phyloP scores from a whole-genome alignment of 805 yeast genomes.

The Spathaspora boniae region DNA sequence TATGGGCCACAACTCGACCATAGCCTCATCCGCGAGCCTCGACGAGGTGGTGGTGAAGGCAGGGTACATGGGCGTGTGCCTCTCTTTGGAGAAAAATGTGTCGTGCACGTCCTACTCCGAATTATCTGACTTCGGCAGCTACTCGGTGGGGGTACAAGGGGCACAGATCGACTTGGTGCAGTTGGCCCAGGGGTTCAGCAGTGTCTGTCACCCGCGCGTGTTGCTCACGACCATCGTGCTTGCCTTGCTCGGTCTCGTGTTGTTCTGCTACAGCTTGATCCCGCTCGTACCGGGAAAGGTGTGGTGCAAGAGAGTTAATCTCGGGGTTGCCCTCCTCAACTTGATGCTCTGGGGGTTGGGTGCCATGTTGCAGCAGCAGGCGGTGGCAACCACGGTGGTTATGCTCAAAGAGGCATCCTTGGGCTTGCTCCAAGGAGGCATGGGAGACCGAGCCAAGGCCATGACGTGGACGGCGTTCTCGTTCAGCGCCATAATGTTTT shows the following conservation, averaged over 20 bases:
- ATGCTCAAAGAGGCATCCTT: conserved; percentile 50
- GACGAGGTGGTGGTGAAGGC: conserved; percentile 44
- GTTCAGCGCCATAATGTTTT: conserved; percentile 39
- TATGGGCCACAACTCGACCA: conserved; percentile 3
- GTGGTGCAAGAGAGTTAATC: conserved; percentile 12
- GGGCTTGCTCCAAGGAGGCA: conserved; percentile 40
- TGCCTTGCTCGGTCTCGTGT: conserved; percentile 36
- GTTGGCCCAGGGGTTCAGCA: conserved; percentile 43
- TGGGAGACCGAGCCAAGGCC: conserved; percentile 51
- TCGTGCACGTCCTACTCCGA: conserved; percentile 36
- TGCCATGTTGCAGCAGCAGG: conserved; percentile 61
- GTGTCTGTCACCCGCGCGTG: conserved; percentile 52
- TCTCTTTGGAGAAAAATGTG: conserved; percentile 28
- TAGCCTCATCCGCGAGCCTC: conserved; percentile 16
- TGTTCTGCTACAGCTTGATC: conserved; percentile 40
- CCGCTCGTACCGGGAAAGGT: conserved; percentile 49
- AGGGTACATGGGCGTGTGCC: conserved; percentile 58
- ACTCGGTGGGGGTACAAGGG: conserved; percentile 3
- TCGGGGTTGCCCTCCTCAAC: conserved; percentile 27
- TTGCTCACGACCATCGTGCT: conserved; percentile 48
- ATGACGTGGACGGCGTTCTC: conserved; percentile 62
- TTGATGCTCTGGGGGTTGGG: conserved; percentile 61
- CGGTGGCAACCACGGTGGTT: conserved; percentile 41
- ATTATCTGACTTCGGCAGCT: conserved; percentile 17
- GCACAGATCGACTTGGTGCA: conserved; percentile 40